Conservation (phyloP, 2,329 filamentous ascomycete genomes). For the Neospermospora avenae region DNA sequence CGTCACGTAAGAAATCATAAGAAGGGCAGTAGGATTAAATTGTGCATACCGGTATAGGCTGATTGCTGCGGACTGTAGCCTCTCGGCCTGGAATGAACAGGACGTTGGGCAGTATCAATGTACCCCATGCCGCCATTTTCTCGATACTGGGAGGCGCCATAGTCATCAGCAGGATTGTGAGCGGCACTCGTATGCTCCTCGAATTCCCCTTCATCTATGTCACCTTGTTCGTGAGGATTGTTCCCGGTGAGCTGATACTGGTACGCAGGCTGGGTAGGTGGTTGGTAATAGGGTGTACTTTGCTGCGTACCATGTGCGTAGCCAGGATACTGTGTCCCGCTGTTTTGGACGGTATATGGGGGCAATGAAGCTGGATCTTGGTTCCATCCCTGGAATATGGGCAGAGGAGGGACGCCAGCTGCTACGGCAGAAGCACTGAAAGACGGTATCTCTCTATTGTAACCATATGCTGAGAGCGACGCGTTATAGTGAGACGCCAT, state of each 20-base stretch:
- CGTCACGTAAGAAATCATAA: slow-evolving; percentile 1
- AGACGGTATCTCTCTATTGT: slow-evolving; percentile 28
- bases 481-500: slow-evolving; percentile 28
- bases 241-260: slow-evolving; percentile 19
- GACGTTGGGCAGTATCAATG: slow-evolving; percentile 24
- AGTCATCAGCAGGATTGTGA: slow-evolving; percentile 14
- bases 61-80: slow-evolving; percentile 21
- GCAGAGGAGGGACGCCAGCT: slow-evolving; percentile 29
- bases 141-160: slow-evolving; percentile 32
- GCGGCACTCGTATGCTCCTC: slow-evolving; percentile 42
- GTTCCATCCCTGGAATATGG: slow-evolving; percentile 34
- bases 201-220: slow-evolving; percentile 68
- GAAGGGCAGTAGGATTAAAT: neutral
- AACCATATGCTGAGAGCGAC: slow-evolving; percentile 30
- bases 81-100: slow-evolving; percentile 22
- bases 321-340: slow-evolving; percentile 16
- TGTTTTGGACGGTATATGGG: slow-evolving; percentile 23
- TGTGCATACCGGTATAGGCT: slow-evolving; percentile 22
- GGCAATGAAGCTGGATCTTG: slow-evolving; percentile 29
- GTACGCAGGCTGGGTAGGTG: slow-evolving; percentile 22
- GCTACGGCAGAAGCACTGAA: slow-evolving; percentile 29
- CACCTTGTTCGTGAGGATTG: slow-evolving; percentile 62
- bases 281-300: slow-evolving; percentile 22
- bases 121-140: slow-evolving; percentile 25
- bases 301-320: slow-evolving; percentile 21